Percentiles rank a stretch among this genome's conserved stretches.
Conservation (phyloP, 257 asterid genomes). For the Penstemon newberryi region DNA sequence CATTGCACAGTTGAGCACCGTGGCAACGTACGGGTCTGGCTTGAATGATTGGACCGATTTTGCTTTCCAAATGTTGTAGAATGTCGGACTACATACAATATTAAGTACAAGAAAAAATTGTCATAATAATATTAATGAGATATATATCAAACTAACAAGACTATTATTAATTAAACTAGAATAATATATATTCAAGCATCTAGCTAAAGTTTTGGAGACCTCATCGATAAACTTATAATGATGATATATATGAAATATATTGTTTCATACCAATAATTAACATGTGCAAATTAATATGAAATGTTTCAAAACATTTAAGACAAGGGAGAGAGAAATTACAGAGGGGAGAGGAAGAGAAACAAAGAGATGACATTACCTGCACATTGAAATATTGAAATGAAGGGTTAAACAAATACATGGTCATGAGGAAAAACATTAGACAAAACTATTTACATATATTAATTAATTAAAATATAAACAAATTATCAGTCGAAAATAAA, state of each 20-base stretch:
- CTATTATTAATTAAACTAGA: neutral
- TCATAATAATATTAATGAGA: neutral
- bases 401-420: neutral
- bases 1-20: slow-evolving; percentile 56
- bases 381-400: slow-evolving; percentile 9
- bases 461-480: neutral
- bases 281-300: neutral
- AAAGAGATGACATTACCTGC: slow-evolving; percentile 69
- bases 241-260: too few relatives aligned
- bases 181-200: too few relatives aligned
- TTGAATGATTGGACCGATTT: slow-evolving; percentile 56
- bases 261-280: neutral
- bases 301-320: neutral
- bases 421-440: neutral
- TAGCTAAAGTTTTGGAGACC: too few relatives aligned
- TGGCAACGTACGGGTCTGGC: slow-evolving; percentile 51
- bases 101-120: neutral
- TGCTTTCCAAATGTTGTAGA: slow-evolving; percentile 41
- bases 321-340: slow-evolving; percentile 37
- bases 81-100: slow-evolving; percentile 57
- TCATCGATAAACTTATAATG: too few relatives aligned
- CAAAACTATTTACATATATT: neutral
- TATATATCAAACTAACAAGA: neutral
- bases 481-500: neutral
- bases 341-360: slow-evolving; percentile 56